Conservation (phyloP, 148 eudicot genomes). For the Silene latifolia region DNA sequence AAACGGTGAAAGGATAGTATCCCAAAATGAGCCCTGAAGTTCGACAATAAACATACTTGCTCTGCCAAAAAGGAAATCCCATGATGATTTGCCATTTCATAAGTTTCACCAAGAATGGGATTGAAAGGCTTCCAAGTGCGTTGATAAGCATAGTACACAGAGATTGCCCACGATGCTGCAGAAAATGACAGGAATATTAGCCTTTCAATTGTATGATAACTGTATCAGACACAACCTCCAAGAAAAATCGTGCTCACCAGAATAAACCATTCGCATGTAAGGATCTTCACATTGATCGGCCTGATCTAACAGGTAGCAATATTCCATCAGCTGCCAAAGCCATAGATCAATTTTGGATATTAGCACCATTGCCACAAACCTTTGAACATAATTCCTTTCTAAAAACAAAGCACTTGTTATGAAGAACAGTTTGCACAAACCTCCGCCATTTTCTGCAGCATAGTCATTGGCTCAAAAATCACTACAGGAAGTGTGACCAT, state of each 20-base stretch:
- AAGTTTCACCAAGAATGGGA: constrained; percentile 98
- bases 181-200: constrained; percentile 11
- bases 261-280: constrained; percentile 85
- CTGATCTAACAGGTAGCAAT: constrained; percentile 72
- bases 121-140: constrained; percentile 99
- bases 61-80: constrained; percentile 84
- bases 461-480: constrained; percentile 98
- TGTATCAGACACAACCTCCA: constrained; percentile 1
- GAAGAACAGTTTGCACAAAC: constrained; percentile 38
- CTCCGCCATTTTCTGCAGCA: constrained; percentile 99
- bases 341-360: constrained; percentile 13
- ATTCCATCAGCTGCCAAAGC: constrained; percentile 83
- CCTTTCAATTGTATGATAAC: constrained; percentile 1
- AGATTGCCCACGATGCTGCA: constrained; percentile 84
- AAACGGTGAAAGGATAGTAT: background rate
- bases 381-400: background rate
- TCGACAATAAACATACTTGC: constrained; percentile 49
- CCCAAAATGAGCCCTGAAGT: constrained; percentile 8
- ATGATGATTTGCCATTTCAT: constrained; percentile 84
- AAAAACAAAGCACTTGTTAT: background rate
- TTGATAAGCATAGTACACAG: constrained; percentile 80
- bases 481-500: constrained; percentile 96
- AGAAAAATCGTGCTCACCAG: constrained; percentile 42
- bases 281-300: constrained; percentile 99
- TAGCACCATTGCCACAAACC: constrained; percentile 8